Percentiles rank a stretch among this genome's conserved stretches.
Conservation (phyloP, 768 basidiomycete species). For the Xerocomellus intermedius region DNA sequence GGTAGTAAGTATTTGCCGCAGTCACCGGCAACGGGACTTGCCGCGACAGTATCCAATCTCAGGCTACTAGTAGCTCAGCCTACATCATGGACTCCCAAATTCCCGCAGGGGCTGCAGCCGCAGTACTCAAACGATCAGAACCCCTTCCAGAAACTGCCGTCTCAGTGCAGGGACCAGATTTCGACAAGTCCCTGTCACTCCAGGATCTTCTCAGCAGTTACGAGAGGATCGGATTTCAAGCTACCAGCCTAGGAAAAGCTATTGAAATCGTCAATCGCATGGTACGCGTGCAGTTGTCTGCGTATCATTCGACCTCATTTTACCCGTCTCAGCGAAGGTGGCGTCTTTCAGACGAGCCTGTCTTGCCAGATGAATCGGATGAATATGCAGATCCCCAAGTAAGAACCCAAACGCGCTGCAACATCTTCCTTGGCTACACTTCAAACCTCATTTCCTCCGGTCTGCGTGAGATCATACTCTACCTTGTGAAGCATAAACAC, state of each 20-base stretch:
- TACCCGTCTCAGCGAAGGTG: constrained; percentile 63
- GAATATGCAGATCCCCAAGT: constrained; percentile 56
- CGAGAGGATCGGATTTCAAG: constrained; percentile 94
- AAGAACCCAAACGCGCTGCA: constrained; percentile 72
- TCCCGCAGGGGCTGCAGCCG: constrained; percentile 64
- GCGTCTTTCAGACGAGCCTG: constrained; percentile 84
- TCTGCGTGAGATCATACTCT: constrained; percentile 85
- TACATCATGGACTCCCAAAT: constrained; percentile 29
- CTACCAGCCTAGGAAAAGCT: constrained; percentile 86
- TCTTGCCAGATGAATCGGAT: constrained; percentile 67
- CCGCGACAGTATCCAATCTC: constrained; percentile 11
- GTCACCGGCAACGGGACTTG: constrained; percentile 25
- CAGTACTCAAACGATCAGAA: constrained; percentile 75
- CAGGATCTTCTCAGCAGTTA: constrained; percentile 74
- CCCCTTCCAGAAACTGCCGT: constrained; percentile 63
- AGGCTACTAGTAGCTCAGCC: not conserved
- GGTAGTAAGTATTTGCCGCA: not conserved
- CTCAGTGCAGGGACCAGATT: constrained; percentile 84
- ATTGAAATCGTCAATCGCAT: constrained; percentile 91
- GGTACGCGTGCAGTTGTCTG: constrained; percentile 45
- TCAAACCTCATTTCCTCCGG: constrained; percentile 99
- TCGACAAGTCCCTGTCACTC: constrained; percentile 67
- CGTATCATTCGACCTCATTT: not conserved
- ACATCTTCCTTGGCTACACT: constrained; percentile 95
- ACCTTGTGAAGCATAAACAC: constrained; percentile 92